These are phyloP conservation scores for Bathelium albidoporum DNA, from an alignment of 495 filamentous ascomycete genomes.

Conservation along the genomic window DNA sequence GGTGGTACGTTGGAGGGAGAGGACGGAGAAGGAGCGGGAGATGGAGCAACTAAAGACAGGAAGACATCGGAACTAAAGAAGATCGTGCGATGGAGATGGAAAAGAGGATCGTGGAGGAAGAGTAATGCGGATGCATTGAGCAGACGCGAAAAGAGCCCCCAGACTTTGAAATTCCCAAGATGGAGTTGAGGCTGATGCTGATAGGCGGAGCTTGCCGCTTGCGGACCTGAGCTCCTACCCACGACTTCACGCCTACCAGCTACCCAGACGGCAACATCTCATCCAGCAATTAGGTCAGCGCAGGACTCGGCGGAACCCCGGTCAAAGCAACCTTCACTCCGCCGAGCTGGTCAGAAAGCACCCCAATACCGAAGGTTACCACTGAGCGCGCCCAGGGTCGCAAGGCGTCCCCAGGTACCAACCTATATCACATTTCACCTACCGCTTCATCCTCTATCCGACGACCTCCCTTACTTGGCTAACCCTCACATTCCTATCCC, in stretches of 20 bases:
- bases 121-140: conserved; percentile 2
- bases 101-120: conserved; percentile 15
- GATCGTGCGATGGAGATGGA: conserved; percentile 7
- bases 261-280: background rate
- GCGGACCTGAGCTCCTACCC: background rate
- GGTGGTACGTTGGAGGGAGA: background rate
- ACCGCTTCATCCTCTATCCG: background rate
- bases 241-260: background rate
- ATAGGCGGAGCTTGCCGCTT: background rate
- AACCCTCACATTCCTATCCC: background rate
- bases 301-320: background rate
- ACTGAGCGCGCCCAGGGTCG: too few relatives aligned
- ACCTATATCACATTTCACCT: too few relatives aligned
- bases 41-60: conserved; percentile 8
- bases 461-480: background rate
- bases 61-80: conserved; percentile 1
- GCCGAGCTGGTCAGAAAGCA: too few relatives aligned
- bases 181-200: background rate
- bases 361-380: too few relatives aligned
- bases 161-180: background rate
- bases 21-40: conserved; percentile 6
- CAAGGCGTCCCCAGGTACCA: too few relatives aligned
- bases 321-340: background rate
- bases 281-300: background rate
- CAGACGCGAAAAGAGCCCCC: background rate